These are phyloP conservation scores for Coffea humblotiana DNA, from an alignment of 305 asterid genomes.

Conservation along the genomic window DNA sequence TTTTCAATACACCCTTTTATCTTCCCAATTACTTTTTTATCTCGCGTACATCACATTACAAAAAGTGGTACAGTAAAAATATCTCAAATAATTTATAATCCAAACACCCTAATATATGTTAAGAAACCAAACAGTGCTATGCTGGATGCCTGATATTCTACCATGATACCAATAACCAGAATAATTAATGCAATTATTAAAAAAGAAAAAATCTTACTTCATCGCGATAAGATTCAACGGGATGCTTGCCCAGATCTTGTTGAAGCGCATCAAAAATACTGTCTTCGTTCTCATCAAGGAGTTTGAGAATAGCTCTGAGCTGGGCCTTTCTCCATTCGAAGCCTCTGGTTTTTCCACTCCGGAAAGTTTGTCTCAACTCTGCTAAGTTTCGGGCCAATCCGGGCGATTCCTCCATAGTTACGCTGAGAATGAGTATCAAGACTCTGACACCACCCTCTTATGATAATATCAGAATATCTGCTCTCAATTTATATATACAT, in stretches of 20 bases:
- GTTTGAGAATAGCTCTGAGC: constrained; percentile 58
- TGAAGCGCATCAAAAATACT: constrained; percentile 63
- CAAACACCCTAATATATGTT: too few relatives aligned
- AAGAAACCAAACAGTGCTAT: not conserved
- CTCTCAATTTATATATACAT: too few relatives aligned
- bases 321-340: constrained; percentile 79
- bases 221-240: constrained; percentile 82
- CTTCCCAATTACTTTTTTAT: too few relatives aligned
- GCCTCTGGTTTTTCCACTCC: constrained; percentile 62
- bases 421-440: not conserved
- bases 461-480: too few relatives aligned
- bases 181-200: too few relatives aligned
- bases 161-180: too few relatives aligned
- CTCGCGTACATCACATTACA: too few relatives aligned
- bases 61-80: too few relatives aligned
- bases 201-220: constrained; percentile 41
- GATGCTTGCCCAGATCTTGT: constrained; percentile 83
- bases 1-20: too few relatives aligned
- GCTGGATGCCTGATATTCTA: not conserved
- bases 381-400: constrained; percentile 26
- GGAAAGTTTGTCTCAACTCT: constrained; percentile 47
- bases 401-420: constrained; percentile 9
- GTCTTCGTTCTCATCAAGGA: constrained; percentile 63
- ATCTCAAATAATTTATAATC: too few relatives aligned
- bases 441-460: too few relatives aligned